Percentiles rank a stretch among this genome's conserved stretches.
Conservation (phyloP, 768 basidiomycete species). For the Boletus insuetus region DNA sequence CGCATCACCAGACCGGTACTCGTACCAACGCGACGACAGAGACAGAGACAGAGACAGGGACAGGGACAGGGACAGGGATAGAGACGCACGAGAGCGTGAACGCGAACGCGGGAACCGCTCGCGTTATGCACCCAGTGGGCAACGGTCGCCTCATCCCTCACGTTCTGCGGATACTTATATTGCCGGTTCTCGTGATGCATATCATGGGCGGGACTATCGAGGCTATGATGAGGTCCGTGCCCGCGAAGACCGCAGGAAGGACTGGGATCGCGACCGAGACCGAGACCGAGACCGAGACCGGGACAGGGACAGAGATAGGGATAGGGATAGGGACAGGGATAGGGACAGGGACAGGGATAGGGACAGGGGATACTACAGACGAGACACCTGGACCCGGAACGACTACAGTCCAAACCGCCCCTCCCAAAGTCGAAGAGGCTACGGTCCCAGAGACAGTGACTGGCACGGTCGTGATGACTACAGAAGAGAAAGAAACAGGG, state of each 20-base stretch:
- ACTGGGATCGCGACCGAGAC: conserved; percentile 23
- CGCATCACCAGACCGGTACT: conserved; percentile 25
- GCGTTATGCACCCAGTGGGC: conserved; percentile 13
- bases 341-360: not conserved
- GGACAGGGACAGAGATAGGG: conserved; percentile 8
- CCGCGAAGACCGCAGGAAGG: conserved; percentile 25
- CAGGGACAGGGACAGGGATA: conserved; percentile 22
- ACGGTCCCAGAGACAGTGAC: conserved; percentile 14
- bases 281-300: conserved; percentile 20
- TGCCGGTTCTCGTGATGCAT: conserved; percentile 14
- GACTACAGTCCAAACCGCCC: conserved; percentile 20
- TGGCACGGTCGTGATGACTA: conserved; percentile 24
- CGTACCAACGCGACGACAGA: conserved; percentile 24
- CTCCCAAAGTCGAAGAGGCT: conserved; percentile 10
- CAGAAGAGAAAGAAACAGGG: conserved; percentile 20
- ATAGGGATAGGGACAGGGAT: conserved; percentile 16
- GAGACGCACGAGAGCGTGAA: conserved; percentile 15
- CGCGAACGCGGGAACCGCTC: conserved; percentile 19
- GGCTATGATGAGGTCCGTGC: conserved; percentile 16
- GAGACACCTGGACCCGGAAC: conserved; percentile 15
- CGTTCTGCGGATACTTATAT: conserved; percentile 19
- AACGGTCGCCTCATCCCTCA: conserved; percentile 12
- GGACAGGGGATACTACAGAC: conserved; percentile 19
- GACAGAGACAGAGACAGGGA: conserved; percentile 24
- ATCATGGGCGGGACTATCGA: conserved; percentile 21